These are phyloP conservation scores for Paecilomyces fulvus DNA, from an alignment of 2,329 filamentous ascomycete species.

Conservation along the genomic window DNA sequence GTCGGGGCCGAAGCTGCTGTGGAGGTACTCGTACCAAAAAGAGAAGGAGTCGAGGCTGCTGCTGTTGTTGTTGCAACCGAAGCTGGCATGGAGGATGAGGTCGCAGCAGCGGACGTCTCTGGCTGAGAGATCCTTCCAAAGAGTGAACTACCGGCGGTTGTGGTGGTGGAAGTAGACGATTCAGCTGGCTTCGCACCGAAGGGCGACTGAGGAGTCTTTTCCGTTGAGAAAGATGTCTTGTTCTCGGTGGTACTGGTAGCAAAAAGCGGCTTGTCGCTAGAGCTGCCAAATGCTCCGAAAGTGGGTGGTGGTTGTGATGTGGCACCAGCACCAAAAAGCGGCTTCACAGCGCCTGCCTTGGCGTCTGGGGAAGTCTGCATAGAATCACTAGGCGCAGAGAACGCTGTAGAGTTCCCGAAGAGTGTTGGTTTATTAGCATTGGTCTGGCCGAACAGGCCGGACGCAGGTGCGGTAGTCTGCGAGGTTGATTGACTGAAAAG, in stretches of 20 bases:
- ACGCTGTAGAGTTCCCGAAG: conserved; percentile 19
- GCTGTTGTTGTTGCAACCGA: conserved; percentile 8
- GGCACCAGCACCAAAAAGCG: conserved; percentile 15
- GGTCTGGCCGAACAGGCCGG: conserved; percentile 15
- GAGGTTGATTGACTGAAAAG: conserved; percentile 15
- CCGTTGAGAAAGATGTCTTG: conserved; percentile 10
- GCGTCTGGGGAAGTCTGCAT: conserved; percentile 28
- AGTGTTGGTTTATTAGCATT: conserved; percentile 13
- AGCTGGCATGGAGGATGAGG: conserved; percentile 9
- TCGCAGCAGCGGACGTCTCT: conserved; percentile 2
- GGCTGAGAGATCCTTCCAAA: conserved; percentile 18
- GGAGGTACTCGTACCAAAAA: conserved; percentile 10
- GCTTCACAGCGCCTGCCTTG: conserved; percentile 9
- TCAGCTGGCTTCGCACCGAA: conserved; percentile 16
- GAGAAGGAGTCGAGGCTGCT: conserved; percentile 7
- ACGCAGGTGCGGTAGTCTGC: conserved; percentile 8
- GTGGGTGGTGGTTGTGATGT: conserved; percentile 6
- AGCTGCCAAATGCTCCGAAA: conserved; percentile 11
- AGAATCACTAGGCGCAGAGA: conserved; percentile 14
- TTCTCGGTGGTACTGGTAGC: conserved; percentile 5
- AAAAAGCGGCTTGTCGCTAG: conserved; percentile 11
- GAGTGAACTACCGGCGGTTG: conserved; percentile 13
- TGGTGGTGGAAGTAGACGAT: conserved; percentile 9
- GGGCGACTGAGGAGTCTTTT: conserved; percentile 14
- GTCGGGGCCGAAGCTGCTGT: conserved; percentile 10